Conservation (phyloP, 1,284 basidiomycete species). For the Malassezia furfur region DNA sequence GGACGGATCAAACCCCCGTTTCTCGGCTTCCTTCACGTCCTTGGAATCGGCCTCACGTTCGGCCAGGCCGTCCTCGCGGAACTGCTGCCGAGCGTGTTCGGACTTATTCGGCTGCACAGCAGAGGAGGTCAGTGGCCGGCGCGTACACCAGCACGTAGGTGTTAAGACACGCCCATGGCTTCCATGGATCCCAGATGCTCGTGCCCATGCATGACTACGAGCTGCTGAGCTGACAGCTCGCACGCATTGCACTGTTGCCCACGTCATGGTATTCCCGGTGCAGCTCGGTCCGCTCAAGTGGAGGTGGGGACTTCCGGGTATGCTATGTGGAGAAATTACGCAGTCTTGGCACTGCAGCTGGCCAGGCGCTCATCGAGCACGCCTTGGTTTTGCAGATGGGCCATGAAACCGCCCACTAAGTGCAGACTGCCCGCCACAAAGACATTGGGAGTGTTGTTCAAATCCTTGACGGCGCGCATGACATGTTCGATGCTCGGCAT, state of each 20-base stretch:
- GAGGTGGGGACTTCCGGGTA: background rate
- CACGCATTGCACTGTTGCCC: too few relatives aligned
- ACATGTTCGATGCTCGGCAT: slow-evolving; percentile 83
- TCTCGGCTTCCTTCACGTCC: background rate
- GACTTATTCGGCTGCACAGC: too few relatives aligned
- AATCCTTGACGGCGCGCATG: slow-evolving; percentile 5
- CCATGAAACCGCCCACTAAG: slow-evolving; percentile 86
- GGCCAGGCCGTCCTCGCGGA: background rate
- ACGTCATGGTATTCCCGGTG: too few relatives aligned
- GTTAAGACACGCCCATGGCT: too few relatives aligned
- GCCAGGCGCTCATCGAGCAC: slow-evolving; percentile 31
- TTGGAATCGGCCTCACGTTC: background rate
- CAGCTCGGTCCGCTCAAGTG: background rate
- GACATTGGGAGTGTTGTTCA: slow-evolving; percentile 54
- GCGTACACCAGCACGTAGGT: too few relatives aligned
- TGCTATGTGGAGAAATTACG: background rate
- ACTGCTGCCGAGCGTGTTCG: background rate
- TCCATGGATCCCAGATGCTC: too few relatives aligned
- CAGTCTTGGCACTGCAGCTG: background rate
- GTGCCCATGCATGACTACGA: too few relatives aligned
- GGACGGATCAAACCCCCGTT: background rate
- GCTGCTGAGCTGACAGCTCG: too few relatives aligned
- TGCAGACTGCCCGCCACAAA: slow-evolving; percentile 87
- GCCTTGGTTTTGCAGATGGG: slow-evolving; percentile 33
- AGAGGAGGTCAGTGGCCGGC: too few relatives aligned